A percentile compares a stretch with the other conserved stretches of the same genome.
phyloP scores from a whole-genome alignment of 2,329 filamentous ascomycete genomes.

The Colletotrichum sublineola region DNA sequence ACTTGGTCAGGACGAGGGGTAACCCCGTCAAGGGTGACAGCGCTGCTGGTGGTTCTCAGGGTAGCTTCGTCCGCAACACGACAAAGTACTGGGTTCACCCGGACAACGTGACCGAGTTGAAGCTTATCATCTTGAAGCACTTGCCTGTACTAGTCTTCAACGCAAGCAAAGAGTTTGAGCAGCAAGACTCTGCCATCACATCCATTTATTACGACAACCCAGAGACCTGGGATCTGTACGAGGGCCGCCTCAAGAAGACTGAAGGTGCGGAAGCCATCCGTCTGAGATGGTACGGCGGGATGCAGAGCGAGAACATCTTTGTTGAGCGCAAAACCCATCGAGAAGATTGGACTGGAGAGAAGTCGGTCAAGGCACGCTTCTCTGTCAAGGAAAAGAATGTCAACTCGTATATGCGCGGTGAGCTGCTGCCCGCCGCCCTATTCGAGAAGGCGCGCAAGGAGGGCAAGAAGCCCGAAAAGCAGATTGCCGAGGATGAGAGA shows the following conservation, averaged over 20 bases:
- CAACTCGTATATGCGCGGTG: constrained; percentile 88
- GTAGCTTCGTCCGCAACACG: constrained; percentile 95
- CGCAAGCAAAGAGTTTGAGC: constrained; percentile 94
- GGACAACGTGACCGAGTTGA: constrained; percentile 97
- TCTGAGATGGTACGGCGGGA: constrained; percentile 96
- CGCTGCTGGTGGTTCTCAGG: constrained; percentile 89
- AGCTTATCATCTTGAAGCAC: constrained; percentile 98
- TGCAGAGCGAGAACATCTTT: constrained; percentile 95
- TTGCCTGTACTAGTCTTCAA: constrained; percentile 98
- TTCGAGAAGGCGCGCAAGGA: constrained; percentile 98
- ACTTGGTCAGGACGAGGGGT: constrained; percentile 91
- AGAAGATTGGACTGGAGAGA: constrained; percentile 99
- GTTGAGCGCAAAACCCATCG: constrained; percentile 98
- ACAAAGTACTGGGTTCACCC: constrained; percentile 99
- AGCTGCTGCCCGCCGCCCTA: constrained; percentile 86
- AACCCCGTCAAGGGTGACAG: constrained; percentile 94
- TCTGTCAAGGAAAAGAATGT: constrained; percentile 97
- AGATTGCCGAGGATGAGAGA: constrained; percentile 91
- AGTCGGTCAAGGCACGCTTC: constrained; percentile 98
- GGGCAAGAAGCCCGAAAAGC: constrained; percentile 91
- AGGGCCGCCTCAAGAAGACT: constrained; percentile 95
- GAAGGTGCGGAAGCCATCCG: constrained; percentile 98
- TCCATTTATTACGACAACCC: constrained; percentile 99
- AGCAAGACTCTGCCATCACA: constrained; percentile 91
- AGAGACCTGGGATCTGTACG: constrained; percentile 92